Base-by-base conservation (phyloP, 805 yeast species). In the Myxozyma melibiosi region DNA sequence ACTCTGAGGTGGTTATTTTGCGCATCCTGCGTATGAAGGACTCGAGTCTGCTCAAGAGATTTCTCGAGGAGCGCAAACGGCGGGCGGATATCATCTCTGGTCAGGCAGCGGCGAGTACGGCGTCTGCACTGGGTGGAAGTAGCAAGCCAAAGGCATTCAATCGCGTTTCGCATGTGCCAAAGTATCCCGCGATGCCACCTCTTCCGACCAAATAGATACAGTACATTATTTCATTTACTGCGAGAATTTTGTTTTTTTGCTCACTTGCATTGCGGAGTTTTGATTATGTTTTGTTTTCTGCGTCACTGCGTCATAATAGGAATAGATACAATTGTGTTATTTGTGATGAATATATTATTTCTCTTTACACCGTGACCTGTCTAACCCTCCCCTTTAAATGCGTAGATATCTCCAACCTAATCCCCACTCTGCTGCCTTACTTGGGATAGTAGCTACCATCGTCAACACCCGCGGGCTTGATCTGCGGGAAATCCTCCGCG, bases 21-120 rank as follows among this genome's bases (percentile, higher is more conserved):
- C 78, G 97, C 48, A 76, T 90, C 14, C 69, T 92, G 52, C 72
- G 90, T 25, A 76, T 90, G 37, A 81, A 84, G 57, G 88, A 83
- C 22, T 85, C 85, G 49, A 73, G 75, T 0, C 85, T 77, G 68
- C 89, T 88, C 2, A 76, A 80, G 8, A 74, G 76, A 58, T 75
- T 90, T 46, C 68, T 88, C 37, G 81, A 80, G 24, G 85, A 83
- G 66, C 75, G 92, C 51, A 88, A 84, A 53, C 72, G 79, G 25
- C 73, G 82, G 51, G 82, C 84, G 0, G 80, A 78, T 22, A 41
- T 45, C 34, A 39, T 46, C 6, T 30, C 33, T 14, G 51, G 41
- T 14, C 51, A 52, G 42, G 44, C 53, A 27, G 38, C 31, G 6
- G 49, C 44, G 20, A 33, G 34, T 28, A 22, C 42, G 16, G 30